Conservation (phyloP, 805 yeast species). For the Candida multigemmis region DNA sequence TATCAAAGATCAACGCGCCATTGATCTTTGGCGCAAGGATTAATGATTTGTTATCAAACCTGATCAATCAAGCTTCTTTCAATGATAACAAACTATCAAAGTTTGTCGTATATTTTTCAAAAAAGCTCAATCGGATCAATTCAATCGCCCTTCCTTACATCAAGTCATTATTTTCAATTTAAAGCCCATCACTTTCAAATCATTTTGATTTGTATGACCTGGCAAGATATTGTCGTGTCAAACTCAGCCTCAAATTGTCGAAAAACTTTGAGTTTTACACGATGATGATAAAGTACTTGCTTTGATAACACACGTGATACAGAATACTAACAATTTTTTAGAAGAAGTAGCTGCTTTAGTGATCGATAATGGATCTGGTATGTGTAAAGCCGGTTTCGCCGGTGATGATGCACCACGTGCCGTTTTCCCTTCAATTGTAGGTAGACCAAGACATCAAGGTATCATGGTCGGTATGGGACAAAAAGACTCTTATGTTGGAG, state of each 20-base stretch:
- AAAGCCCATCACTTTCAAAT: background rate
- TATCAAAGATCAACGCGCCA: no score
- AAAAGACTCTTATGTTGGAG: conserved; percentile 99
- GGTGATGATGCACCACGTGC: conserved; percentile 99
- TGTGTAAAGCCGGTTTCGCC: conserved; percentile 99
- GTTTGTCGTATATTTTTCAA: no score
- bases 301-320: background rate
- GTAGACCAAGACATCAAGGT: conserved; percentile 99
- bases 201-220: background rate
- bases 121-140: no score
- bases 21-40: no score
- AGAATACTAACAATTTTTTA: conserved; percentile 13
- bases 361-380: conserved; percentile 99
- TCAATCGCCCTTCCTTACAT: no score
- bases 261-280: conserved; percentile 1
- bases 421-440: conserved; percentile 99
- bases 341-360: conserved; percentile 57
- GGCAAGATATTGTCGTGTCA: background rate
- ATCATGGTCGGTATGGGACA: conserved; percentile 99
- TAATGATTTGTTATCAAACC: no score
- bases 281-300: no score
- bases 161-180: background rate
- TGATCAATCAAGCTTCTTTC: no score
- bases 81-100: no score
- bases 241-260: background rate